Evolutionary conservation across 2,329 filamentous ascomycete species (phyloP), one percentile per base, ranked within the genome.

Genomic region (Didymella keratinophila): DNA sequence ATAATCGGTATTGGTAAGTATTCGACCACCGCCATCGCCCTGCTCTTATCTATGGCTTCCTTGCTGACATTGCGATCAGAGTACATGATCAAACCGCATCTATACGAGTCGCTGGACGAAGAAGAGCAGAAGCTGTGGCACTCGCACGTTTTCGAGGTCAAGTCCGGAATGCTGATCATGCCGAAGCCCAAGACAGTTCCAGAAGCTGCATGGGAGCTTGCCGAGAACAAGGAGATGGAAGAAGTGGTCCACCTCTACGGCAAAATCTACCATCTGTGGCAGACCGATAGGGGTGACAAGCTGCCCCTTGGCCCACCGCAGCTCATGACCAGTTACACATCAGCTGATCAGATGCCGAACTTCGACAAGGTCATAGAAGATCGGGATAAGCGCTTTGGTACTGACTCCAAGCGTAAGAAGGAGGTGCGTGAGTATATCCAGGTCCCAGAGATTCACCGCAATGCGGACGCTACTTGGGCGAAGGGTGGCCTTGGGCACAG

Each of bases 251-350:
- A 84, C 0, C 74, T 95, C 2, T 96, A 96, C 70, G 92, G 92
- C 10, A 96, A 96, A 73, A 86, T 89, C 1, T 95, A 89, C 75
- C 92, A 96, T 73, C 81, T 95, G 41, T 96, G 93, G 92, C 91
- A 96, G 82, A 86, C 89, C 16, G 92, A 96, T 77, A 81, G 85
- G 6, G 91, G 91, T 0, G 86, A 94, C 69, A 76, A 79, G 50
- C 67, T 89, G 52, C 87, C 87, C 1, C 70, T 89, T 63, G 87
- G 87, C 0, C 72, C 78, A 61, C 87, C 88, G 54, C 77, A 87
- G 75, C 75, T 90, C 64, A 89, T 90, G 85, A 86, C 82, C 61
- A 89, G 87, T 68, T 87, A 81, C 61, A 86, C 83, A 23, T 73
- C 71, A 10, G 75, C 78, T 47, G 77, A 78, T 14, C 83, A 86